These are phyloP conservation scores for Rhynchosporium graminicola DNA, from an alignment of 2,329 filamentous ascomycete genomes.

Conservation along the genomic window DNA sequence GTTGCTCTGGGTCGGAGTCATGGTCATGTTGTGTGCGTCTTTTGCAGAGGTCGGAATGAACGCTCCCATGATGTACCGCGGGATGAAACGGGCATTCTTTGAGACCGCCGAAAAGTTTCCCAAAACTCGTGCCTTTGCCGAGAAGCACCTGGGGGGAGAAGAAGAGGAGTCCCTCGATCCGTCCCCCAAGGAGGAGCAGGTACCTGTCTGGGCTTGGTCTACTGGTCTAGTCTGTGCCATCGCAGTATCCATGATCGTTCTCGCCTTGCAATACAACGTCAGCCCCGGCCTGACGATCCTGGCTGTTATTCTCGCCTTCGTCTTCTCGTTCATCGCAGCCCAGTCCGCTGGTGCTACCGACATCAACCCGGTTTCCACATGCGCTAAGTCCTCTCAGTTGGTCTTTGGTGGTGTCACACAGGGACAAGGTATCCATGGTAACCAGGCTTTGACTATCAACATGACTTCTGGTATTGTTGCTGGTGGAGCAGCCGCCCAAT, in stretches of 20 bases:
- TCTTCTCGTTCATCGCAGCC: constrained; percentile 12
- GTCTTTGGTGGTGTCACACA: constrained; percentile 13
- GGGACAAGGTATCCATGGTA: not conserved
- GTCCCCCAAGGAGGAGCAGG: constrained; percentile 4
- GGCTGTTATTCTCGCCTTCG: constrained; percentile 8
- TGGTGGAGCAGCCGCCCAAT: constrained; percentile 6
- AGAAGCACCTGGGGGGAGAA: not conserved
- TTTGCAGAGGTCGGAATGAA: constrained; percentile 13
- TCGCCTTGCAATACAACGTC: constrained; percentile 9
- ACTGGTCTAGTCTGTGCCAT: not conserved
- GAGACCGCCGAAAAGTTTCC: constrained; percentile 3
- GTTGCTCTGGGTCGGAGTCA: constrained; percentile 3
- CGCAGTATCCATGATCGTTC: constrained; percentile 8
- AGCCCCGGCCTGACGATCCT: constrained; percentile 1
- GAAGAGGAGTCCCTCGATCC: constrained; percentile 3
- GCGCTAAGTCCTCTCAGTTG: constrained; percentile 6
- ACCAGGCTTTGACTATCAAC: constrained; percentile 6
- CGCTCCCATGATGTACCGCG: constrained; percentile 6
- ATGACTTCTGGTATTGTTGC: constrained; percentile 11
- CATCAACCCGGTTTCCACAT: constrained; percentile 9
- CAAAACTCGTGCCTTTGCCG: not conserved
- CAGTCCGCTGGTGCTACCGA: constrained; percentile 10
- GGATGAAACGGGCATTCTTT: constrained; percentile 5
- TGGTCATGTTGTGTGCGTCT: constrained; percentile 8
- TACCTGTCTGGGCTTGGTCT: constrained; percentile 8